Percentiles rank a stretch among this genome's conserved stretches.
These are phyloP conservation scores for Ophiostoma pallidulum DNA, from an alignment of 2,329 filamentous ascomycete species.

Conservation along the genomic window DNA sequence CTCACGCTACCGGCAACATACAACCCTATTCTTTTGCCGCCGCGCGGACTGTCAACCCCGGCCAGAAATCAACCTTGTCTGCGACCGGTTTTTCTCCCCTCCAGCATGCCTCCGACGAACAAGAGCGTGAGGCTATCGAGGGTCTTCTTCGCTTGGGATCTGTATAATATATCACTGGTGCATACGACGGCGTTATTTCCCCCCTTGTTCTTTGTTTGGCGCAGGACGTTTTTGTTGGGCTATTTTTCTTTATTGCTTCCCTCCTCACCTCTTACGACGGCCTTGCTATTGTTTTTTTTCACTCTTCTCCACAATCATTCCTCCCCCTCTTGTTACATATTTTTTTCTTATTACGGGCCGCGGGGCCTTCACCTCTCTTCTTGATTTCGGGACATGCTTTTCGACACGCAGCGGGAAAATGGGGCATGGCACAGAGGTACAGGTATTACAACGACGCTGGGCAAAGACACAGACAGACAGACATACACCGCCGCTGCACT, in stretches of 20 bases:
- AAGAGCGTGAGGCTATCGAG: conserved; percentile 74
- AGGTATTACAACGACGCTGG: no score
- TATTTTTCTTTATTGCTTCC: background rate
- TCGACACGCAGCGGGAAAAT: background rate
- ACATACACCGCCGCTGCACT: background rate
- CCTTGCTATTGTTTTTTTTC: conserved; percentile 5
- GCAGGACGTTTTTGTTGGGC: background rate
- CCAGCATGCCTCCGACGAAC: conserved; percentile 50
- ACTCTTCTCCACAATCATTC: background rate
- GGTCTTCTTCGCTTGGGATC: conserved; percentile 74
- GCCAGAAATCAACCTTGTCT: conserved; percentile 29
- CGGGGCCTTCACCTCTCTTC: background rate
- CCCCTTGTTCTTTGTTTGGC: background rate
- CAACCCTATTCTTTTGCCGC: conserved; percentile 41
- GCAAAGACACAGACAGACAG: background rate
- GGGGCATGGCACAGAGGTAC: background rate
- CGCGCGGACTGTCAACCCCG: conserved; percentile 36
- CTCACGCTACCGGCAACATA: conserved; percentile 19
- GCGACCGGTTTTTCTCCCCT: conserved; percentile 39
- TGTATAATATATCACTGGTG: conserved; percentile 47
- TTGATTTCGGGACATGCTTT: background rate
- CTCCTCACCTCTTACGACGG: no score
- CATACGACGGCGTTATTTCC: conserved; percentile 44
- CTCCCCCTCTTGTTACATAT: conserved; percentile 1
- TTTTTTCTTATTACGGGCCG: background rate